A percentile compares a stretch with the other conserved stretches of the same genome.
Conservation (phyloP, 176 grass and related monocot genomes). For the Luzula sylvatica region DNA sequence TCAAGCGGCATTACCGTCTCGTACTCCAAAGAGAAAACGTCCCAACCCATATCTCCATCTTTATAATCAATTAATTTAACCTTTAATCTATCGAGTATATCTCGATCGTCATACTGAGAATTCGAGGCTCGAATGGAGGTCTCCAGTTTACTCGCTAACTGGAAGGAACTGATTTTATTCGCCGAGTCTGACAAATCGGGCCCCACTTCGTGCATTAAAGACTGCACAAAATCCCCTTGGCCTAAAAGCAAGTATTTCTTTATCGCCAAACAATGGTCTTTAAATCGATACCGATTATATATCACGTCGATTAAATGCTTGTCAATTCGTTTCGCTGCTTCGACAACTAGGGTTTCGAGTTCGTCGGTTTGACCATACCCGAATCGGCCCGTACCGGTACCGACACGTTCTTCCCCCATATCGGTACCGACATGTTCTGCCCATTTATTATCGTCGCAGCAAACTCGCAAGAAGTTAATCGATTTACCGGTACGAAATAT, state of each 20-base stretch:
- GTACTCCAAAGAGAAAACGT: conserved; percentile 92
- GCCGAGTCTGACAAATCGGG: conserved; percentile 90
- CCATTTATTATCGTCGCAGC: conserved; percentile 89
- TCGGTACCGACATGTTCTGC: conserved; percentile 48
- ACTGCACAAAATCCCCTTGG: conserved; percentile 97
- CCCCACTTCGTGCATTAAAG: conserved; percentile 86
- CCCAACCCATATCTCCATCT: conserved; percentile 87
- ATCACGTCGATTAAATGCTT: conserved; percentile 86
- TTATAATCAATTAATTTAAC: conserved; percentile 97
- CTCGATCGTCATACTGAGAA: conserved; percentile 77
- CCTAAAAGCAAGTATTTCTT: conserved; percentile 94
- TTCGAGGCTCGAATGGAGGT: conserved; percentile 83
- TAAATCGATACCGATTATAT: conserved; percentile 63
- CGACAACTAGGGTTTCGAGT: conserved; percentile 70
- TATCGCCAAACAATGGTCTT: conserved; percentile 88
- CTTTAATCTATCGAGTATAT: conserved; percentile 79
- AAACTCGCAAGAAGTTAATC: conserved; percentile 84
- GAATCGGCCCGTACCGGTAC: conserved; percentile 68
- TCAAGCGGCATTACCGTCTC: conserved; percentile 76
- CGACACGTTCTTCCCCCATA: conserved; percentile 67
- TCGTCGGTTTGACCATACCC: conserved; percentile 88
- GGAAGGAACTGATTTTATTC: conserved; percentile 92
- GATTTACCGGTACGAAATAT: conserved; percentile 92
- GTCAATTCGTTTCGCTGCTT: conserved; percentile 83
- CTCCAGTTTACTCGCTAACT: conserved; percentile 78